Evolutionary conservation across 2,329 filamentous ascomycete species (phyloP).

Genomic region (Penicillium concentricum): DNA sequence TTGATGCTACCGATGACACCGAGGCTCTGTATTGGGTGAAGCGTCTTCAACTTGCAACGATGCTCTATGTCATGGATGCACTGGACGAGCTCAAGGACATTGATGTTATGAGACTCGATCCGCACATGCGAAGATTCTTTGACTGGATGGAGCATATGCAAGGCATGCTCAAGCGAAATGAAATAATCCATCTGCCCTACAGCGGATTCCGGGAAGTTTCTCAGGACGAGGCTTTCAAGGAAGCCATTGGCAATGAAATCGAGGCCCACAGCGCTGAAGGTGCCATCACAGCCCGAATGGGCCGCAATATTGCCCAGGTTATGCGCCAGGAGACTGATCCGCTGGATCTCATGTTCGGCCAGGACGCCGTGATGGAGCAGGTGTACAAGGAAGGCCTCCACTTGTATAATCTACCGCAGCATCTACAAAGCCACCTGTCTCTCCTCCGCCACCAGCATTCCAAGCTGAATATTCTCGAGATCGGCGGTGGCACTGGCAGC

Average conservation of each 20-base stretch:
- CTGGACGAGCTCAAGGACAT: slow-evolving; percentile 18
- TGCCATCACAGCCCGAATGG: slow-evolving; percentile 31
- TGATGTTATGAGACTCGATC: slow-evolving; percentile 19
- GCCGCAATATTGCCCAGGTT: slow-evolving; percentile 29
- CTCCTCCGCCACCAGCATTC: slow-evolving; percentile 23
- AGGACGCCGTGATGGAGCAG: slow-evolving; percentile 31
- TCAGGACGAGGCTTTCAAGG: slow-evolving; percentile 20
- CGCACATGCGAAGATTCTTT: slow-evolving; percentile 29
- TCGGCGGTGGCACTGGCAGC: slow-evolving; percentile 34
- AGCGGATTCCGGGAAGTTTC: slow-evolving; percentile 21
- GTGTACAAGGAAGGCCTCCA: slow-evolving; percentile 30
- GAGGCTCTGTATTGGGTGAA: slow-evolving; percentile 21
- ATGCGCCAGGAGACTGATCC: slow-evolving; percentile 31
- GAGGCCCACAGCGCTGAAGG: slow-evolving; percentile 29
- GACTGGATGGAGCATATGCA: slow-evolving; percentile 29
- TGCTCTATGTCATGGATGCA: slow-evolving; percentile 31
- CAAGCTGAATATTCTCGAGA: slow-evolving; percentile 20
- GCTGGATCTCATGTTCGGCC: slow-evolving; percentile 35
- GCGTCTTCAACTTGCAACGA: slow-evolving; percentile 29
- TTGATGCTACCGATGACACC: slow-evolving; percentile 2
- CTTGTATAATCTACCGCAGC: slow-evolving; percentile 22
- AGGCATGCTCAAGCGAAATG: slow-evolving; percentile 17
- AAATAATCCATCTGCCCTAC: slow-evolving; percentile 26
- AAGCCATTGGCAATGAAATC: slow-evolving; percentile 23
- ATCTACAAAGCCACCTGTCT: slow-evolving; percentile 19